Base-by-base conservation (phyloP, 2,329 filamentous ascomycete genomes). In the Colletotrichum gloeosporioides region DNA sequence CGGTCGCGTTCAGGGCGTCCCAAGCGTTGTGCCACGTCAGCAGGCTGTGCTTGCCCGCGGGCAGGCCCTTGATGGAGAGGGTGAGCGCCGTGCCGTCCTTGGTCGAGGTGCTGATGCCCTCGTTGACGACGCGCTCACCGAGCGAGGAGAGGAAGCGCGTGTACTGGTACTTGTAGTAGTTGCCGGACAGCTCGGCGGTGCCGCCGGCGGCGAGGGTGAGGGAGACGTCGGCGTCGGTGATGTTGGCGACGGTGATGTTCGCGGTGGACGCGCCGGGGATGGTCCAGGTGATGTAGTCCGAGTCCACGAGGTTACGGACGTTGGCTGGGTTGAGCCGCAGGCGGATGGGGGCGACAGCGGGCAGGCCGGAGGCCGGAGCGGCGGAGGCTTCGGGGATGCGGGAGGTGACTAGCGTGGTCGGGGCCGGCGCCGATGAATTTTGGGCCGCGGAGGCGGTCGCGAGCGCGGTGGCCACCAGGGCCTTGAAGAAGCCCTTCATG, bases 11-110 rank as follows among this genome's bases (percentile, higher is more conserved):
- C 29, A 83, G 61, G 7, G 74, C 73, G 55, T 83, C 81, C 82
- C 82, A 83, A 3, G 79, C 80, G 59, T 83, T 83, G 69, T 83
- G 81, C 78, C 79, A 83, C 8, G 82, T 76, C 25, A 82, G 65
- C 9, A 83, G 73, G 4, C 78, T 80, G 61, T 83, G 82, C 13
- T 79, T 71, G 13, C 82, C 82, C n/a, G 79, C 67, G 3, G 79
- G 31, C 4, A 83, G 78, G 3, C 81, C 82, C 32, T 77, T 79
- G 22, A 83, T 78, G 31, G 80, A 79, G 16, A 83, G 75, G 3
- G 79, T 79, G 55, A 83, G 80, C 4, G 80, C 44, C 9, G 78
- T 72, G 15, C 80, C 81, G 29, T 76, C 77, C 18, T 79, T 76
- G 27, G 74, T 77, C 6, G 77, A 69, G 12, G 80, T 82, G 29